A percentile compares a stretch with the other conserved stretches of the same genome.
phyloP scores from a whole-genome alignment of 2,329 filamentous ascomycete species.

The Phaeomoniella chlamydospora region DNA sequence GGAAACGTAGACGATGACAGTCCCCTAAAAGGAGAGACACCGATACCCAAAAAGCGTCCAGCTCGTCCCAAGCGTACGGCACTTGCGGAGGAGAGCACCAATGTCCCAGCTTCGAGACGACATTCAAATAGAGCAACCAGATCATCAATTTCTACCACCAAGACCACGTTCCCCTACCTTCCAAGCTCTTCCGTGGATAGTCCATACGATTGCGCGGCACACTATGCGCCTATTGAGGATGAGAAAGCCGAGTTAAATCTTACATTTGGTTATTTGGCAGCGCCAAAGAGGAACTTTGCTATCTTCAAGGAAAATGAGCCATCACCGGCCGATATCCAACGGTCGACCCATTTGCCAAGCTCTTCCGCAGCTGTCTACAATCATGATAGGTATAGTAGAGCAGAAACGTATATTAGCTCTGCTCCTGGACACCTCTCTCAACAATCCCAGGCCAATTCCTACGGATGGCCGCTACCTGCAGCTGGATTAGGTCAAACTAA shows the following conservation, averaged over 20 bases:
- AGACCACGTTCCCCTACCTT: constrained; percentile 10
- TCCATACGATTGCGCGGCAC: constrained; percentile 8
- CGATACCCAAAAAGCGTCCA: constrained; percentile 21
- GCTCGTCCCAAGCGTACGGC: constrained; percentile 15
- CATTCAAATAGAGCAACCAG: constrained; percentile 14
- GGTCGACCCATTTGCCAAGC: background rate
- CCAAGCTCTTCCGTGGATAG: constrained; percentile 10
- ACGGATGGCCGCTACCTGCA: background rate
- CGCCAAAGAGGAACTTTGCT: constrained; percentile 16
- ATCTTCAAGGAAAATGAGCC: constrained; percentile 21
- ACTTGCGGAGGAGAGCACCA: constrained; percentile 18
- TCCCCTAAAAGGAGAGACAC: constrained; percentile 29
- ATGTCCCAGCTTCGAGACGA: constrained; percentile 15
- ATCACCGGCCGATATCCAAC: background rate
- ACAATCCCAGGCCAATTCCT: background rate
- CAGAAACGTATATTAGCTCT: background rate
- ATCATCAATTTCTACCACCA: constrained; percentile 6
- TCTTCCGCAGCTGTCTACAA: background rate
- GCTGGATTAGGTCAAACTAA: background rate
- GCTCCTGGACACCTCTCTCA: background rate
- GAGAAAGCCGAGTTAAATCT: constrained; percentile 20
- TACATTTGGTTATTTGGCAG: constrained; percentile 13
- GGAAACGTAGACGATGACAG: constrained; percentile 33
- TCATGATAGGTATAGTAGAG: background rate
- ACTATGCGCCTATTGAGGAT: constrained; percentile 10